Evolutionary conservation across 192 early-diverging fungal species (phyloP).

Genomic region (Diversispora epigaea): DNA sequence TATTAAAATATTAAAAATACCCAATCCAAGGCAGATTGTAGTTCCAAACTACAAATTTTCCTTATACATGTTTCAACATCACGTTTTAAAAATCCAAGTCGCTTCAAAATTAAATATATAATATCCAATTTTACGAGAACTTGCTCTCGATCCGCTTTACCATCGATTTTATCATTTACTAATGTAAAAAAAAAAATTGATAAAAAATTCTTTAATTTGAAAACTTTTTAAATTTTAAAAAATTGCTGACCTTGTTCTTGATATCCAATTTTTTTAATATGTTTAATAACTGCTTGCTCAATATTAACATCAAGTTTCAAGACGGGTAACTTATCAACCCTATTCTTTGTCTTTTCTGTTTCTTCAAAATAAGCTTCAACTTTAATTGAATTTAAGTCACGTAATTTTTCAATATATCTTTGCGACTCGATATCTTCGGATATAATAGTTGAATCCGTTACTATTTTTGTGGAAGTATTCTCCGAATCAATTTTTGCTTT

Average conservation of each 20-base stretch:
- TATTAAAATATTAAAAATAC: conserved; percentile 35
- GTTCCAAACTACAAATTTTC: conserved; percentile 38
- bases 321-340: conserved; percentile 33
- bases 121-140: conserved; percentile 48
- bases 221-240: not conserved
- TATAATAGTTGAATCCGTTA: too few species aligned
- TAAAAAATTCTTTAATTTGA: not conserved
- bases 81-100: conserved; percentile 44
- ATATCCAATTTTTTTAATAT: conserved; percentile 39
- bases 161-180: conserved; percentile 16
- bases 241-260: conserved; percentile 35
- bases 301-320: conserved; percentile 41
- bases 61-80: conserved; percentile 49
- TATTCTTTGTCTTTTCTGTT: conserved; percentile 37
- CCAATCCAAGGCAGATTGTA: conserved; percentile 54
- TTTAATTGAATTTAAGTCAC: conserved; percentile 34
- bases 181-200: not conserved
- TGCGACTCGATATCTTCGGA: too few species aligned
- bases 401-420: conserved; percentile 33
- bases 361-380: conserved; percentile 43
- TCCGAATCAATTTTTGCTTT: too few species aligned
- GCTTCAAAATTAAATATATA: conserved; percentile 44
- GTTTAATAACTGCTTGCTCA: conserved; percentile 39
- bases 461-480: too few species aligned
- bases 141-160: conserved; percentile 38